These are phyloP conservation scores for Suillus decipiens DNA, from an alignment of 768 basidiomycete species.

Conservation along the genomic window DNA sequence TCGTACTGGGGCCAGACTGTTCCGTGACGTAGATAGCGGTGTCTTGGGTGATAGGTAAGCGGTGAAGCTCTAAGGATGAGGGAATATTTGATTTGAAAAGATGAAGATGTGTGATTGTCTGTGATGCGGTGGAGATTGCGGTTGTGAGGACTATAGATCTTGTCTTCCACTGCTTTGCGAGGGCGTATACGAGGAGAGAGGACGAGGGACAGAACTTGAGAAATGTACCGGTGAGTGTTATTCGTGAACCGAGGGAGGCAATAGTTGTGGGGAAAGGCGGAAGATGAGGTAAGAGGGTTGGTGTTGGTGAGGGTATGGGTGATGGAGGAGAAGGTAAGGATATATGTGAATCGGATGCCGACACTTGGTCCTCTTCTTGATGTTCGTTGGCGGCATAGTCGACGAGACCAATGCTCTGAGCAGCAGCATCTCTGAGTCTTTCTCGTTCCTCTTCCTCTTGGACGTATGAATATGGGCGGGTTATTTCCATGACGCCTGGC, in stretches of 20 bases:
- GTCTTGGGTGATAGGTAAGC: slow-evolving; percentile 74
- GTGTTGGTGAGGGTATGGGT: slow-evolving; percentile 31
- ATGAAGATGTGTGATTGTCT: slow-evolving; percentile 57
- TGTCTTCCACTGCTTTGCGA: slow-evolving; percentile 72
- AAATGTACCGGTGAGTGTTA: slow-evolving; percentile 52
- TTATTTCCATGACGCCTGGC: slow-evolving; percentile 76
- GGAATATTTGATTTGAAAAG: slow-evolving; percentile 63
- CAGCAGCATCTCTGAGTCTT: slow-evolving; percentile 73
- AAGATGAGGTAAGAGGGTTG: slow-evolving; percentile 19
- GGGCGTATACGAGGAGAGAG: slow-evolving; percentile 69
- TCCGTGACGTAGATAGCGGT: slow-evolving; percentile 65
- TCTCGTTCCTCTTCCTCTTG: slow-evolving; percentile 74
- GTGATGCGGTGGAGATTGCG: slow-evolving; percentile 23
- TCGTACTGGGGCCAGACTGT: neutral
- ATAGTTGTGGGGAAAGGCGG: slow-evolving; percentile 68
- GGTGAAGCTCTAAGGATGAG: slow-evolving; percentile 71
- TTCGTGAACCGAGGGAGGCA: slow-evolving; percentile 51
- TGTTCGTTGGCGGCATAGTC: neutral
- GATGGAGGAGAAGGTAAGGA: slow-evolving; percentile 12
- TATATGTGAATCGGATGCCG: slow-evolving; percentile 23
- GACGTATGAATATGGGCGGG: slow-evolving; percentile 45
- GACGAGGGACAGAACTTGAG: slow-evolving; percentile 71
- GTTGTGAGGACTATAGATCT: slow-evolving; percentile 63
- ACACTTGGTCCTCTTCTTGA: slow-evolving; percentile 42
- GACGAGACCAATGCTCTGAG: slow-evolving; percentile 68